Conservation (phyloP, 164 flowering plant species). For the Cinnamomum micranthum region DNA sequence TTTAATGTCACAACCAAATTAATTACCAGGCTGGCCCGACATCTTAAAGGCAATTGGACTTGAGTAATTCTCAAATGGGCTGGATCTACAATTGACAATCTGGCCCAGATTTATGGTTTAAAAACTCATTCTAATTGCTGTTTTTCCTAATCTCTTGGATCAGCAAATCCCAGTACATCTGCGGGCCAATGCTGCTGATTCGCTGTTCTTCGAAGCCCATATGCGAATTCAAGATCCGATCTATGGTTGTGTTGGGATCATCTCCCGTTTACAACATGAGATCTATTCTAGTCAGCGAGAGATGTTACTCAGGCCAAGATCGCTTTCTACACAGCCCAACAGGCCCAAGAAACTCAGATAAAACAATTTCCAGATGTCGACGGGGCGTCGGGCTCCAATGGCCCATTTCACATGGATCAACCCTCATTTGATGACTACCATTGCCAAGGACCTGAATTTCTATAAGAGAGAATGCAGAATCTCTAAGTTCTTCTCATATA, state of each 20-base stretch:
- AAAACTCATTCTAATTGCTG: no score
- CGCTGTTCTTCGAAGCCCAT: constrained; percentile 25
- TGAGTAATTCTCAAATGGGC: no score
- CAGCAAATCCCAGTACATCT: constrained; percentile 28
- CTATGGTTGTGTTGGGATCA: constrained; percentile 30
- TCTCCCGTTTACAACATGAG: constrained; percentile 30
- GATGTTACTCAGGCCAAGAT: constrained; percentile 18
- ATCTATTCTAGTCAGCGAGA: constrained; percentile 15
- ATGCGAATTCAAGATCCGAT: constrained; percentile 28
- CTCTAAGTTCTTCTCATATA: no score
- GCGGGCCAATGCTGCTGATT: constrained; percentile 30
- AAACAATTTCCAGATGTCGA: not conserved
- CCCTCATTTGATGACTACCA: not conserved
- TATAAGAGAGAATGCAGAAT: no score
- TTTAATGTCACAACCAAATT: no score
- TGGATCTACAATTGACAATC: no score
- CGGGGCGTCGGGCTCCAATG: not conserved
- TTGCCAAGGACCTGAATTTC: no score
- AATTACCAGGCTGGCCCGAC: no score
- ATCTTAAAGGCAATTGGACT: no score
- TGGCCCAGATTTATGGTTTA: no score
- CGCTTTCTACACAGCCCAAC: constrained; percentile 15
- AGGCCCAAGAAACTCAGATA: not conserved
- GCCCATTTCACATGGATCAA: not conserved
- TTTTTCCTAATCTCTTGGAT: not conserved